Evolutionary conservation across 257 asterid species (phyloP).

Genomic region (Solanum chiquidenum): DNA sequence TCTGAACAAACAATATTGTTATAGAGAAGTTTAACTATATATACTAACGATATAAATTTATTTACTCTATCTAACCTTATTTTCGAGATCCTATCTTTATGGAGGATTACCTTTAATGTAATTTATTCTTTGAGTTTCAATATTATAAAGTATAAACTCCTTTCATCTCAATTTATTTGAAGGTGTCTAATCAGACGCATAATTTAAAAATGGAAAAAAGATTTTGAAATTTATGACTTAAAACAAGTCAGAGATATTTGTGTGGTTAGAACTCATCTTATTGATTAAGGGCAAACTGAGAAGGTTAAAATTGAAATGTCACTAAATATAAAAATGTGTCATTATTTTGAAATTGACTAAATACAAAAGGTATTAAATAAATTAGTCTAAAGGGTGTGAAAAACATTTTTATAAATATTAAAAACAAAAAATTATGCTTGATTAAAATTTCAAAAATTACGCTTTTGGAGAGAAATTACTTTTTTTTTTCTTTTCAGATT

Average conservation of each 20-base stretch:
- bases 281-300: not conserved
- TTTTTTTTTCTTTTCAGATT: too few relatives aligned
- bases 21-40: too few relatives aligned
- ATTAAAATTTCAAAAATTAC: not conserved
- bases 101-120: not conserved
- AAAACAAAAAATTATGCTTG: not conserved
- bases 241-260: not conserved
- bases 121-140: fast-evolving
- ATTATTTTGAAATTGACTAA: not conserved
- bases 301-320: not conserved
- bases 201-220: too few relatives aligned
- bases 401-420: too few relatives aligned
- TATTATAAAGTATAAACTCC: too few relatives aligned
- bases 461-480: not conserved
- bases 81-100: not conserved
- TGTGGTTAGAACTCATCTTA: not conserved
- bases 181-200: fast-evolving
- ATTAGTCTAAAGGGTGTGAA: not conserved
- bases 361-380: too few relatives aligned
- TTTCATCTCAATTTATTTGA: too few relatives aligned
- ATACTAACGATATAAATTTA: too few relatives aligned
- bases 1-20: too few relatives aligned
- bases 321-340: too few relatives aligned
- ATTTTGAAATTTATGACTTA: not conserved
- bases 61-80: not conserved